Conservation (phyloP, 2,329 filamentous ascomycete species). For the Microcera coccophila region DNA sequence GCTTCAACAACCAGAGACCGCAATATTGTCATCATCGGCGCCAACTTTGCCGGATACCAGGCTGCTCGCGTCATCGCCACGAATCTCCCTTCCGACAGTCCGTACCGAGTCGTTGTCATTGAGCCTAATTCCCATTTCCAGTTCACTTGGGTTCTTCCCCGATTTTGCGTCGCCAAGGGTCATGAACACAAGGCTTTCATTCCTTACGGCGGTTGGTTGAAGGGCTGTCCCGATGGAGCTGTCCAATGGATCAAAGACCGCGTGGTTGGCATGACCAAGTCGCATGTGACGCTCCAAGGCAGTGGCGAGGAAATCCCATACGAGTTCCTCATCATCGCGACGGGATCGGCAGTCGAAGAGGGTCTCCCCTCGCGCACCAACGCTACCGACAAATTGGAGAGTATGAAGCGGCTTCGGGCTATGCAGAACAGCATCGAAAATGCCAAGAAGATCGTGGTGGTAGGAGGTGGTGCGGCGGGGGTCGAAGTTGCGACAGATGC, state of each 20-base stretch:
- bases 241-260: slow-evolving; percentile 42
- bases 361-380: slow-evolving; percentile 48
- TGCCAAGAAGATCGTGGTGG: slow-evolving; percentile 44
- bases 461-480: slow-evolving; percentile 59
- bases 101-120: slow-evolving; percentile 51
- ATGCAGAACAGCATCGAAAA: slow-evolving; percentile 45
- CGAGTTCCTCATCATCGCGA: slow-evolving; percentile 55
- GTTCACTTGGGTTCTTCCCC: slow-evolving; percentile 57
- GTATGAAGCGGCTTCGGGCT: slow-evolving; percentile 38
- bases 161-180: slow-evolving; percentile 51
- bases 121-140: slow-evolving; percentile 60
- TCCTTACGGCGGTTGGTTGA: slow-evolving; percentile 48
- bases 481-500: slow-evolving; percentile 59
- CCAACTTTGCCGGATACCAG: slow-evolving; percentile 54
- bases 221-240: slow-evolving; percentile 30
- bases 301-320: slow-evolving; percentile 46
- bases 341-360: slow-evolving; percentile 45
- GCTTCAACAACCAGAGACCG: slow-evolving; percentile 22
- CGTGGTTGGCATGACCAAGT: slow-evolving; percentile 36
- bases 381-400: slow-evolving; percentile 39
- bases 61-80: slow-evolving; percentile 46
- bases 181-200: slow-evolving; percentile 59
- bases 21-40: slow-evolving; percentile 55
- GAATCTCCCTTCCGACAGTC: slow-evolving; percentile 43
- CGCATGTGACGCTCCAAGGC: slow-evolving; percentile 38